Evolutionary conservation across 192 early-diverging fungal species (phyloP).

Genomic region (Neocallimastix lanati): DNA sequence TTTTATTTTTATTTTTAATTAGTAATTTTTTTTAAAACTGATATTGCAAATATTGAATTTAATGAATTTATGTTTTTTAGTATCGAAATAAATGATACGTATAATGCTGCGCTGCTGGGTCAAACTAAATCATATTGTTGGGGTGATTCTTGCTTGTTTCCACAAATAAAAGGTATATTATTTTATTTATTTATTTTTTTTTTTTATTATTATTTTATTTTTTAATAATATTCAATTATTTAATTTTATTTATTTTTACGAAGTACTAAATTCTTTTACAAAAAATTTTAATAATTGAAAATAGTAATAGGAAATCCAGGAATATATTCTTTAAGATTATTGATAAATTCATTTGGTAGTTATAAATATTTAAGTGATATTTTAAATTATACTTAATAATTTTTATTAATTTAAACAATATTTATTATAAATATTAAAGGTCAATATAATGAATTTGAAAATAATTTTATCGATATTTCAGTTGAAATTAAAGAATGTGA

Average conservation of each 20-base stretch:
- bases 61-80: neutral
- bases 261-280: no score
- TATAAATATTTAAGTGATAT: no score
- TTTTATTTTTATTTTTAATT: neutral
- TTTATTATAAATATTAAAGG: neutral
- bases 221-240: no score
- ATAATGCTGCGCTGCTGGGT: neutral
- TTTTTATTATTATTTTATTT: no score
- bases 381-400: no score
- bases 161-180: neutral
- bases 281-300: no score
- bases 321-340: neutral
- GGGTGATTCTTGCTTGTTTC: neutral
- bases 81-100: neutral
- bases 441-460: neutral
- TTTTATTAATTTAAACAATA: no score
- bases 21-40: neutral
- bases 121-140: neutral
- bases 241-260: no score
- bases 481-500: neutral
- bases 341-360: neutral
- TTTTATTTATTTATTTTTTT: no score
- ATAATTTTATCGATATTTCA: neutral
- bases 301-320: neutral
- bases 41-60: neutral